phyloP scores from a whole-genome alignment of 805 yeast species.

The Saccharomycopsis malanga region DNA sequence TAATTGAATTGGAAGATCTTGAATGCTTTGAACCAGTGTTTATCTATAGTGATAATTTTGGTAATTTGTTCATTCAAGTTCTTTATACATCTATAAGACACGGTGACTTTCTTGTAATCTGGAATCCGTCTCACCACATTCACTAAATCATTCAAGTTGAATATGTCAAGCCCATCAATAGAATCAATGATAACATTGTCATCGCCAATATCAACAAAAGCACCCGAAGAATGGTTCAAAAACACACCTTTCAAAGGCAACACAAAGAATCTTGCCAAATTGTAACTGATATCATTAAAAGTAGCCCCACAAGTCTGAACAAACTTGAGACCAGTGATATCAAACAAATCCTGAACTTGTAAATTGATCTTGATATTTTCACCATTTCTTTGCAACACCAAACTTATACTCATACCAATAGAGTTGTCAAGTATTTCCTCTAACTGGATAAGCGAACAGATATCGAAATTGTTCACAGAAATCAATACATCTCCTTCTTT shows the following conservation, averaged over 20 bases:
- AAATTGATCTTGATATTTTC: conserved; percentile 21
- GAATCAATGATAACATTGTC: conserved; percentile 21
- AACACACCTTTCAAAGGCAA: conserved; percentile 22
- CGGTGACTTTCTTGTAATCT: conserved; percentile 21
- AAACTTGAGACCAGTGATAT: conserved; percentile 20
- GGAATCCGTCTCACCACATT: conserved; percentile 21
- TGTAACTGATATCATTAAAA: conserved; percentile 22
- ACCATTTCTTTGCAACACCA: conserved; percentile 22
- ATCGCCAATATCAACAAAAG: conserved; percentile 22
- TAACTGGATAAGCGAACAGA: conserved; percentile 22
- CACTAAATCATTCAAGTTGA: conserved; percentile 21
- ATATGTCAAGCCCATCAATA: conserved; percentile 18
- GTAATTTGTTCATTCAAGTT: conserved; percentile 22
- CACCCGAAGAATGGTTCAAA: conserved; percentile 20
- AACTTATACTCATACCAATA: conserved; percentile 17
- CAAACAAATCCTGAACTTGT: conserved; percentile 22
- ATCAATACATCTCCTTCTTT: conserved; percentile 23
- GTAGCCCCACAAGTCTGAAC: conserved; percentile 22
- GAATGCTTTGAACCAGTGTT: conserved; percentile 22
- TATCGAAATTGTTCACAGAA: conserved; percentile 22
- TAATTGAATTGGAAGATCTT: conserved; percentile 22
- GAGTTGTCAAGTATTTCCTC: conserved; percentile 23
- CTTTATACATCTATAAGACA: conserved; percentile 20
- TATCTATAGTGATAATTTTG: conserved; percentile 21
- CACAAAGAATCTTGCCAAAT: conserved; percentile 22